phyloP scores from a whole-genome alignment of 2,329 filamentous ascomycete genomes.

The Metarhizium brunneum region DNA sequence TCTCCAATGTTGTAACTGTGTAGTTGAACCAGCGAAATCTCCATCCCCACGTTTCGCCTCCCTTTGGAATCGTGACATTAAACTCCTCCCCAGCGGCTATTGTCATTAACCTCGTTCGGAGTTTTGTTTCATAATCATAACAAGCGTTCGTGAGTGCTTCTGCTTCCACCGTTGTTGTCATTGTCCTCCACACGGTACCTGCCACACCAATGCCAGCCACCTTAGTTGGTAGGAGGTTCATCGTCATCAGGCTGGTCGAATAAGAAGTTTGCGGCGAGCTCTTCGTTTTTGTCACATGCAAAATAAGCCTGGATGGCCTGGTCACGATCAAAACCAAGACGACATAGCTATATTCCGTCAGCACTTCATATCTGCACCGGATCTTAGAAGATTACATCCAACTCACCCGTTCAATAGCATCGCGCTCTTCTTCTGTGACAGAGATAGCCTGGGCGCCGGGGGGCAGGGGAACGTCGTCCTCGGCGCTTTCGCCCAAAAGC shows the following conservation, averaged over 20 bases:
- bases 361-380: not conserved
- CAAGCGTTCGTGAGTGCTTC: not conserved
- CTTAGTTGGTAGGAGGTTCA: conserved; percentile 40
- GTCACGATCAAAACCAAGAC: conserved; percentile 86
- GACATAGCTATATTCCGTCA: conserved; percentile 58
- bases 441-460: conserved; percentile 82
- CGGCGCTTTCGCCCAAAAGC: conserved; percentile 77
- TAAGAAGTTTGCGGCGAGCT: conserved; percentile 93
- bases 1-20: not conserved
- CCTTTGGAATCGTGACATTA: not conserved
- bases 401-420: conserved; percentile 86
- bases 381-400: not conserved
- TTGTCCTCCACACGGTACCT: not conserved
- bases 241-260: conserved; percentile 95
- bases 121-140: conserved; percentile 5
- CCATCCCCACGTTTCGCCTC: not conserved
- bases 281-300: conserved; percentile 98
- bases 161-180: not conserved
- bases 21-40: not conserved
- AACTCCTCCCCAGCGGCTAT: not conserved
- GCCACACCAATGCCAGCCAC: conserved; percentile 5
- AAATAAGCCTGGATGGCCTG: conserved; percentile 97
- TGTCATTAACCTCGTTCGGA: not conserved
- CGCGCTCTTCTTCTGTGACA: conserved; percentile 92
- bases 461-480: conserved; percentile 75